These are phyloP conservation scores for Amorphotheca resinae DNA, from an alignment of 495 filamentous ascomycete genomes.

Conservation along the genomic window DNA sequence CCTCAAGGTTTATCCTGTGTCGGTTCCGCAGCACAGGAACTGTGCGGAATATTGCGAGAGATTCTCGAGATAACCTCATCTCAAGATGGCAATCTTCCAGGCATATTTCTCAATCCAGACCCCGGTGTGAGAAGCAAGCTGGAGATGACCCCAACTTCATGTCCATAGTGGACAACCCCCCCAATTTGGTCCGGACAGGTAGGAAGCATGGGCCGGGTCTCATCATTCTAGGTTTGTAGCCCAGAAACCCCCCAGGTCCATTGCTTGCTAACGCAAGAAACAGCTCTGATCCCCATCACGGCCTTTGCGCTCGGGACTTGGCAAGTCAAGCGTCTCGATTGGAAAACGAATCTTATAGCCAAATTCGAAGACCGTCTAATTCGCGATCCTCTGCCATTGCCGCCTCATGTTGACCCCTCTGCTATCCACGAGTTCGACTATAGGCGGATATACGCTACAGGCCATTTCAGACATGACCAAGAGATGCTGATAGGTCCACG, in stretches of 20 bases:
- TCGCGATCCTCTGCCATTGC: conserved; percentile 74
- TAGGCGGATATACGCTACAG: conserved; percentile 67
- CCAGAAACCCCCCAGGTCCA: neutral
- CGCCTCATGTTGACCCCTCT: conserved; percentile 63
- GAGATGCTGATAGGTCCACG: conserved; percentile 95
- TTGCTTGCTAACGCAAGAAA: conserved; percentile 2
- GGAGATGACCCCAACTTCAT: conserved; percentile 61
- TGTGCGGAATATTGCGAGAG: neutral
- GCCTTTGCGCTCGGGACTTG: conserved; percentile 84
- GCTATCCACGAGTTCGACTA: conserved; percentile 87
- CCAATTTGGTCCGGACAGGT: conserved; percentile 56
- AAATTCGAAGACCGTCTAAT: conserved; percentile 82
- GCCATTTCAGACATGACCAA: conserved; percentile 67
- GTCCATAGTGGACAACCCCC: conserved; percentile 76
- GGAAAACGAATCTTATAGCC: conserved; percentile 88
- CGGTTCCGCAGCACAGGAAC: conserved; percentile 1
- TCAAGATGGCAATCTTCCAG: conserved; percentile 13
- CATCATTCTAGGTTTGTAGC: conserved; percentile 54
- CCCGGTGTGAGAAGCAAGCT: conserved; percentile 19
- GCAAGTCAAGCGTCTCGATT: conserved; percentile 86
- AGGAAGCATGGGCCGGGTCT: conserved; percentile 70
- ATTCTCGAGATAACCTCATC: neutral
- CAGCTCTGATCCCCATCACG: conserved; percentile 81
- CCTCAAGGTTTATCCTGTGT: conserved; percentile 3
- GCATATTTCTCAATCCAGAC: conserved; percentile 12